Conservation (phyloP, 2,329 filamentous ascomycete species). For the Aspergillus fructus region DNA sequence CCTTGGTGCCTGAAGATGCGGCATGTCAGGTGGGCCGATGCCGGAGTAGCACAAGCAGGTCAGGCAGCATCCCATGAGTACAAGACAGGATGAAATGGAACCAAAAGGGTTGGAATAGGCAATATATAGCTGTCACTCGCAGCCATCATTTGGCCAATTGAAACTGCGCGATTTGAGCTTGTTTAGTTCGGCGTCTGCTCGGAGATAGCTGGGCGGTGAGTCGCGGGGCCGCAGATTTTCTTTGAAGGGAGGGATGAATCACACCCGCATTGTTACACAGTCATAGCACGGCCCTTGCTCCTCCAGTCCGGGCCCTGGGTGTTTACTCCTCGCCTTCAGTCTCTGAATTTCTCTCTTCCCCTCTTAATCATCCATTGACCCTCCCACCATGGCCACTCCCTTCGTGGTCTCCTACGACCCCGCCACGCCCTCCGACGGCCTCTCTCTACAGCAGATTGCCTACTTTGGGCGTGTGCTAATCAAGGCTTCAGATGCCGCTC, state of each 20-base stretch:
- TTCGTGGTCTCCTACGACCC: conserved; percentile 44
- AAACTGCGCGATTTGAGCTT: not conserved
- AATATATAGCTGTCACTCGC: not conserved
- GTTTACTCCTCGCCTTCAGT: not conserved
- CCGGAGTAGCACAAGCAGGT: too few species aligned
- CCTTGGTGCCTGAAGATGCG: too few species aligned
- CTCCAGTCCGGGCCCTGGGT: not conserved
- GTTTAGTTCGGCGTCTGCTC: not conserved
- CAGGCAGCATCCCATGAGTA: not conserved
- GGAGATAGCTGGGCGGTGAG: not conserved
- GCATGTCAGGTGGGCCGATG: too few species aligned
- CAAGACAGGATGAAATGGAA: too few species aligned
- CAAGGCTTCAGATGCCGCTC: conserved; percentile 43
- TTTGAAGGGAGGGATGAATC: not conserved
- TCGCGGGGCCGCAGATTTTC: not conserved
- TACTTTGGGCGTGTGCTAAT: conserved; percentile 61
- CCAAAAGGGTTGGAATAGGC: too few species aligned
- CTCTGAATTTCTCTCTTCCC: not conserved
- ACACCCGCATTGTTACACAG: not conserved
- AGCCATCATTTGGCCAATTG: not conserved
- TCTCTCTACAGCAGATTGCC: conserved; percentile 54
- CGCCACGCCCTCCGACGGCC: conserved; percentile 48
- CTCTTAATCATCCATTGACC: not conserved
- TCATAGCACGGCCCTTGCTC: not conserved
- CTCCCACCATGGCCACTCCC: conserved; percentile 40